Base-by-base conservation (phyloP, 768 basidiomycete genomes). In the Leccinum longicurvipes region DNA sequence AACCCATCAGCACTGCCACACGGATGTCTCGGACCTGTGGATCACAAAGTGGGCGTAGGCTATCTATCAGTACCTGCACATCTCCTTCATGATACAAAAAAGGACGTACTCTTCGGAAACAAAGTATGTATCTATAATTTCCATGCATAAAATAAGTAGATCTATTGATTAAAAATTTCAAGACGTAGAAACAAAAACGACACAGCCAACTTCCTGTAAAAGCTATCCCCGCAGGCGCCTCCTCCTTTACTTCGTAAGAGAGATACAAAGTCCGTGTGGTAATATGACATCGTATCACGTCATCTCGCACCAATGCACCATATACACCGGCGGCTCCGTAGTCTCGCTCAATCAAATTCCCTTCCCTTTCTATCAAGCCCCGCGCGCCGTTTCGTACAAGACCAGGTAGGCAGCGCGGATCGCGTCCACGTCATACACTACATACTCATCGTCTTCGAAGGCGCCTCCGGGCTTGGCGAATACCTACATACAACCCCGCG, bases 361-460 rank as follows among this genome's bases (percentile, higher is more conserved):
- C 39, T 4, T 42, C 15, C 41, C 10, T 1, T 28, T 32, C 8
- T 5, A 7, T 58, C 48, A 63, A 21, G 42, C 6, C 3, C 25
- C 14, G 7, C 4, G 1, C 29, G 25, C 36, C 28, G 10, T 53
- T 17, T 60, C 57, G 47, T 69, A 69, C 53, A 67, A 21, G 31
- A 68, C 46, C 2, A 68, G 61, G 14, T 69, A 69, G 15, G 67
- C 67, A 1, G 63, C 21, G 1, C 63, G 65, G 27, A 70, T 60
- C 7, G 68, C 67, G 2, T 68, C 51, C 7, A 52, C 53, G 14
- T 70, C 34, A 25, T 70, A 70, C 8, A 68, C 61, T 25, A 70
- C 68, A 24, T 23, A 63, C 32, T 70, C 67, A 44, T 65, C 68
- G 4, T 65, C 61, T 15, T 2, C 1, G 29, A 68, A 68, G 9